Conservation (phyloP, 805 yeast species). For the Wilhelminamyces savonicus region DNA sequence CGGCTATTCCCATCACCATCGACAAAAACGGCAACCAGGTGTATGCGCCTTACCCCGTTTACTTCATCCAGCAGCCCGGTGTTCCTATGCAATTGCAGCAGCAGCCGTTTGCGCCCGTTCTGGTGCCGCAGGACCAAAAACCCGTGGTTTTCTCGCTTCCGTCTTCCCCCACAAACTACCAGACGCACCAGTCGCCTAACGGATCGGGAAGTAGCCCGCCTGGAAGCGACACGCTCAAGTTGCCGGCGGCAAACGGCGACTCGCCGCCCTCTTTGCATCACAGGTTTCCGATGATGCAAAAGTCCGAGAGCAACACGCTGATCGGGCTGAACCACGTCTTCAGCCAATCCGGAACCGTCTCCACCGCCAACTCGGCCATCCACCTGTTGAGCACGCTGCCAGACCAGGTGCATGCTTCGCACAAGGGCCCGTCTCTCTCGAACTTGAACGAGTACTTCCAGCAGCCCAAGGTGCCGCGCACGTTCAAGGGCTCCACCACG, state of each 20-base stretch:
- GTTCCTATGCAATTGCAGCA: not conserved
- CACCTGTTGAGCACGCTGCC: slow-evolving; percentile 32
- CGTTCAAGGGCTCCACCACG: slow-evolving; percentile 11
- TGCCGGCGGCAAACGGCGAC: not conserved
- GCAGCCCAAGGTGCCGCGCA: slow-evolving; percentile 7
- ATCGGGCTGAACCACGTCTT: slow-evolving; percentile 19
- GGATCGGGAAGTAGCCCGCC: too few species aligned
- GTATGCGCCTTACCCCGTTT: slow-evolving; percentile 29
- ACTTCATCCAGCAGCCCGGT: slow-evolving; percentile 20
- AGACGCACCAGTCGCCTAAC: not conserved
- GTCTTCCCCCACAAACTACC: slow-evolving; percentile 19
- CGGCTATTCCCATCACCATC: slow-evolving; percentile 23
- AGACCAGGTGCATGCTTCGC: slow-evolving; percentile 9
- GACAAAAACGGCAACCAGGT: slow-evolving; percentile 26
- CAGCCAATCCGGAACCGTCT: slow-evolving; percentile 15
- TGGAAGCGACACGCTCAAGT: too few species aligned
- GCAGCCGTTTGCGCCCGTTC: slow-evolving; percentile 1
- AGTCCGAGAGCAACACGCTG: slow-evolving; percentile 22
- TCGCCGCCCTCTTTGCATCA: not conserved
- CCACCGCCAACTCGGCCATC: slow-evolving; percentile 19
- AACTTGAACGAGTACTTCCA: slow-evolving; percentile 30
- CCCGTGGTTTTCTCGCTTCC: slow-evolving; percentile 23
- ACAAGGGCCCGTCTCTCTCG: slow-evolving; percentile 17
- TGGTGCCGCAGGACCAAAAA: slow-evolving; percentile 3
- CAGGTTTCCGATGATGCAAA: slow-evolving; percentile 6